A percentile compares a stretch with the other conserved stretches of the same genome.
Evolutionary conservation across 805 yeast species (phyloP).

Genomic region (Blastobotrys attinorum): DNA sequence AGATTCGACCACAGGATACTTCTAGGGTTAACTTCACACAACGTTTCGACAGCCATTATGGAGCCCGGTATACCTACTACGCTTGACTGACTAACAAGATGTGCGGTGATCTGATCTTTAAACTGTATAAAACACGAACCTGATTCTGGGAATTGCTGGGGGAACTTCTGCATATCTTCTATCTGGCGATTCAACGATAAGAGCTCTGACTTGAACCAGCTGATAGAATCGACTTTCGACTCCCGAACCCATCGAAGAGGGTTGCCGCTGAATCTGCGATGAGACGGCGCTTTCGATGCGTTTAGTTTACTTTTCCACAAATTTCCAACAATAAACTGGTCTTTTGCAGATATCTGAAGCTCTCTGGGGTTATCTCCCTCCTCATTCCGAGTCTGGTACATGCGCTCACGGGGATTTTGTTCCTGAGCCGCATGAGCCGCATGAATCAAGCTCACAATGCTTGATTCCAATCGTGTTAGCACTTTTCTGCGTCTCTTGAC

Average conservation of each 20-base stretch:
- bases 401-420: neutral
- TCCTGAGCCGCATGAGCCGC: neutral
- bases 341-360: too few species aligned
- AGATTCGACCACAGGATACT: constrained; percentile 71
- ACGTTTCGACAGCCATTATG: neutral
- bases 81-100: constrained; percentile 54
- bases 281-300: too few species aligned
- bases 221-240: constrained; percentile 64
- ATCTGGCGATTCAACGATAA: constrained; percentile 59
- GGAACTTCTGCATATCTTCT: constrained; percentile 42
- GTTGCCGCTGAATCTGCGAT: too few species aligned
- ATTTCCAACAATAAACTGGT: constrained; percentile 15
- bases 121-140: constrained; percentile 52
- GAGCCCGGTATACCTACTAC: constrained; percentile 30
- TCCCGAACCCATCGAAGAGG: too few species aligned
- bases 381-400: constrained; percentile 8
- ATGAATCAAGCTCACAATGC: constrained; percentile 33
- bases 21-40: constrained; percentile 46
- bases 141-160: constrained; percentile 13
- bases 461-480: constrained; percentile 33
- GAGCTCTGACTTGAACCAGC: constrained; percentile 55
- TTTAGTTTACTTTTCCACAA: constrained; percentile 40
- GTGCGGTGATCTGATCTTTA: constrained; percentile 46
- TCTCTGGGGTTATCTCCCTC: too few species aligned
- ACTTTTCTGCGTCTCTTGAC: constrained; percentile 26